Conservation (phyloP, 768 basidiomycete genomes). For the Cytidiella melzeri region DNA sequence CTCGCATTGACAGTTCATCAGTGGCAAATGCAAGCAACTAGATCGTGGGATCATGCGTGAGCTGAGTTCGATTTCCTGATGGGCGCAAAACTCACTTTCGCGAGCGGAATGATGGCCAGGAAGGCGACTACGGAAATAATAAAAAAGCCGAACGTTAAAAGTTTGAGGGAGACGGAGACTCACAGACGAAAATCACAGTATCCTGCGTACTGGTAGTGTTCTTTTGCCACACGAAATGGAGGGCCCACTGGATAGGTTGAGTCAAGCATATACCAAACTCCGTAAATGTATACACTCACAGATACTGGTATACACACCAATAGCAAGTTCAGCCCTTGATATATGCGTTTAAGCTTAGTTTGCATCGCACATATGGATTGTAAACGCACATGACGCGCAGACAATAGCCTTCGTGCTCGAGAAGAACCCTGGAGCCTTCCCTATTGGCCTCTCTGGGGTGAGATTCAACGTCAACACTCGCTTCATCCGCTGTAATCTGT, state of each 20-base stretch:
- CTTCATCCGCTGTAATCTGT: neutral
- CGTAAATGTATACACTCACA: conserved; percentile 29
- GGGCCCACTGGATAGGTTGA: conserved; percentile 53
- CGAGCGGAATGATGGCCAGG: conserved; percentile 78
- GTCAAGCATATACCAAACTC: neutral
- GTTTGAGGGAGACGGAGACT: conserved; percentile 24
- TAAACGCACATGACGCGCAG: conserved; percentile 47
- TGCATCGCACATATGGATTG: neutral
- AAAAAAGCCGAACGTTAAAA: neutral
- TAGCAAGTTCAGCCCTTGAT: conserved; percentile 62
- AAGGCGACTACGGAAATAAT: conserved; percentile 50
- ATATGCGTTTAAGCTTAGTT: neutral
- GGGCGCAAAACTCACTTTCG: conserved; percentile 43
- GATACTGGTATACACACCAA: conserved; percentile 69
- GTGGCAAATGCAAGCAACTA: conserved; percentile 81
- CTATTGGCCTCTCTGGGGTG: conserved; percentile 25
- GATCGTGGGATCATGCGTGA: neutral
- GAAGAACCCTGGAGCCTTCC: conserved; percentile 37
- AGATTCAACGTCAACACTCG: conserved; percentile 2
- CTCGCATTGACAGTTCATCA: conserved; percentile 75
- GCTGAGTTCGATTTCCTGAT: neutral
- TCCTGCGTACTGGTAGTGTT: conserved; percentile 30
- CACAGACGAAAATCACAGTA: conserved; percentile 70
- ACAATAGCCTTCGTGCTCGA: conserved; percentile 49
- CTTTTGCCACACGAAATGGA: conserved; percentile 51